Percentiles rank a stretch among this genome's conserved stretches.
These are phyloP conservation scores for Phyllosticta citrichinensis DNA, from an alignment of 2,329 filamentous ascomycete genomes.

Conservation along the genomic window DNA sequence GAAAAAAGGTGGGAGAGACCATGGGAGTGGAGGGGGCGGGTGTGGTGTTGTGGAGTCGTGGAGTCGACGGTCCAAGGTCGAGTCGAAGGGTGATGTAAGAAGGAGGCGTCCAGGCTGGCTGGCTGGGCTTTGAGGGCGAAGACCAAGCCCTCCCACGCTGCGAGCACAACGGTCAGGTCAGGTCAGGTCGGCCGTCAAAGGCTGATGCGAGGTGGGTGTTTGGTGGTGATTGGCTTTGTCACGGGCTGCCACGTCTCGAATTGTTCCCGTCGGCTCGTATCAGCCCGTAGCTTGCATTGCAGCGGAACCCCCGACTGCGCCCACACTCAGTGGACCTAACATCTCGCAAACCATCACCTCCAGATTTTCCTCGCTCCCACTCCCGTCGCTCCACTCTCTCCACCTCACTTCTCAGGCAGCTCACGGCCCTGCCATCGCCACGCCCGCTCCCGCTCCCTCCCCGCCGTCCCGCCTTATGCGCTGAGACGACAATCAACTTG, in stretches of 20 bases:
- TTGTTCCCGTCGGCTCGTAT: constrained; percentile 4
- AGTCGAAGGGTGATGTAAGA: too few species aligned
- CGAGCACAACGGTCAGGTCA: background rate
- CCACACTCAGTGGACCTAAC: background rate
- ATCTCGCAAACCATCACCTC: background rate
- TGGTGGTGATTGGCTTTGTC: background rate
- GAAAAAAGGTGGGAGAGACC: background rate
- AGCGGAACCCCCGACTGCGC: constrained; percentile 9
- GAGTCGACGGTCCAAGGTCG: background rate
- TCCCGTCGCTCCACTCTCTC: background rate
- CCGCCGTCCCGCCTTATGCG: background rate
- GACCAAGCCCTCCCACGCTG: too few species aligned
- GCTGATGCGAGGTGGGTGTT: background rate
- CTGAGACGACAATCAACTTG: background rate
- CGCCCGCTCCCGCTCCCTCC: background rate
- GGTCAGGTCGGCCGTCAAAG: background rate
- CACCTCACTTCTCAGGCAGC: background rate
- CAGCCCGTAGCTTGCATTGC: constrained; percentile 1
- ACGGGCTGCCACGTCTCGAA: background rate
- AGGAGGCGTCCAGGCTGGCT: too few species aligned
- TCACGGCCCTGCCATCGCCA: background rate
- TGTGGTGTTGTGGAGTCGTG: background rate
- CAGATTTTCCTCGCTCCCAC: background rate
- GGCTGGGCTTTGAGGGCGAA: too few species aligned
- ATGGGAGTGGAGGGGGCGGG: background rate